These are phyloP conservation scores for Kwoniella heveanensis DNA, from an alignment of 768 basidiomycete genomes.

Conservation along the genomic window DNA sequence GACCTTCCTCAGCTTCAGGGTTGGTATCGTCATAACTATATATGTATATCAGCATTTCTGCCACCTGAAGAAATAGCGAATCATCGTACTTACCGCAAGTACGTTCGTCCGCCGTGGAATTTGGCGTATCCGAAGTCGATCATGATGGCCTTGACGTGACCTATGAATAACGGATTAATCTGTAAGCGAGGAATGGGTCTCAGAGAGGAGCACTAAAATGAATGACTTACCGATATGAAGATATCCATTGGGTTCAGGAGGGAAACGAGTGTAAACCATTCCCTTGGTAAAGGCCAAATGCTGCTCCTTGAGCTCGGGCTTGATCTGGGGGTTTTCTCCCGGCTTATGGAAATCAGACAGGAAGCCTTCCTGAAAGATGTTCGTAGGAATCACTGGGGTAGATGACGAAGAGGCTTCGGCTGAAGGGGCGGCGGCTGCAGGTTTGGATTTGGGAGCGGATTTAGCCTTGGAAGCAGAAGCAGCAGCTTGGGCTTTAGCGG, in stretches of 20 bases:
- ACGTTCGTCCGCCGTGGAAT: conserved; percentile 85
- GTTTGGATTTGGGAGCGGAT: conserved; percentile 22
- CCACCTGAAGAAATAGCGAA: background rate
- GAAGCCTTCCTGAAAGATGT: conserved; percentile 93
- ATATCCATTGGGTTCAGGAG: conserved; percentile 97
- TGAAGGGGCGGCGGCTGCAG: conserved; percentile 28
- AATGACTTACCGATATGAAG: conserved; percentile 63
- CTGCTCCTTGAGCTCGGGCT: conserved; percentile 72
- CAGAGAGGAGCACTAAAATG: too few species aligned
- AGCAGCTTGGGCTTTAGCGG: conserved; percentile 39
- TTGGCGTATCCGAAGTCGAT: conserved; percentile 99
- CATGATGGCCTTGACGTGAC: conserved; percentile 98
- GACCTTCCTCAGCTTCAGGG: conserved; percentile 93
- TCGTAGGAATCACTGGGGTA: conserved; percentile 54
- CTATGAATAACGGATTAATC: conserved; percentile 63
- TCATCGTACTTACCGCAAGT: conserved; percentile 63
- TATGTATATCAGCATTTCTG: too few species aligned
- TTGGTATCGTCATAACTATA: conserved; percentile 94
- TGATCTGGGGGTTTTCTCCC: conserved; percentile 87
- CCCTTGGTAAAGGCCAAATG: conserved; percentile 81
- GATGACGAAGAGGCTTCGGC: conserved; percentile 51
- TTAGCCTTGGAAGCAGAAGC: conserved; percentile 34
- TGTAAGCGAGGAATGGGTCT: too few species aligned
- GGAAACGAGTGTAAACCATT: conserved; percentile 90
- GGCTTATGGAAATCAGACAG: conserved; percentile 88